Percentiles rank a stretch among this genome's conserved stretches.
Conservation (phyloP, 2,329 filamentous ascomycete species). For the Pochonia chlamydosporia region DNA sequence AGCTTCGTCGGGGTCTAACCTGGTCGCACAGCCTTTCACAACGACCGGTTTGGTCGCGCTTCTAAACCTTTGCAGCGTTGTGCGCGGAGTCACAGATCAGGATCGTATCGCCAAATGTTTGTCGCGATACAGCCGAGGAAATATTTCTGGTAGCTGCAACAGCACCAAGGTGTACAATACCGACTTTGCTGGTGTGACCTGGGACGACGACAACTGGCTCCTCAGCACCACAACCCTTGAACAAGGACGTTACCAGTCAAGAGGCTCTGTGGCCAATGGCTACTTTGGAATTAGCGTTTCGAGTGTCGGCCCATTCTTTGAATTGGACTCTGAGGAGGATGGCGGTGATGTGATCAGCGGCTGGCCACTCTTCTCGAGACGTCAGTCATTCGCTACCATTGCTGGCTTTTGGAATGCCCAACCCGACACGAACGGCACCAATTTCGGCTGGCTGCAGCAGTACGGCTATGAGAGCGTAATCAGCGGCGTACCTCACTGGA, state of each 20-base stretch:
- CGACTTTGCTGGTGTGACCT: constrained; percentile 19
- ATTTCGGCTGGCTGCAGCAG: constrained; percentile 63
- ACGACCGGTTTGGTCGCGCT: not conserved
- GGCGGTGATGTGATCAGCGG: constrained; percentile 42
- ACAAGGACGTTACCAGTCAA: constrained; percentile 19
- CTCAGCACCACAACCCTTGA: constrained; percentile 17
- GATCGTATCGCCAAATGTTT: constrained; percentile 5
- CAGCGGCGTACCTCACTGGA: constrained; percentile 61
- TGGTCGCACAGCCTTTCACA: not conserved
- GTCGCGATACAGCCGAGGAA: not conserved
- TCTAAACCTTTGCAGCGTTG: not conserved
- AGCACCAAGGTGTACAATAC: constrained; percentile 15
- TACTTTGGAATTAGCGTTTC: constrained; percentile 22
- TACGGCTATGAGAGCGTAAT: constrained; percentile 59
- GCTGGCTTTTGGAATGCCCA: constrained; percentile 62
- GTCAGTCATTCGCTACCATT: constrained; percentile 62
- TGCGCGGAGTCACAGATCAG: not conserved
- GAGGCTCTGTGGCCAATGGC: constrained; percentile 23
- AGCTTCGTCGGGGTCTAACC: not conserved
- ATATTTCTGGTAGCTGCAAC: not conserved
- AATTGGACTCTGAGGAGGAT: constrained; percentile 15
- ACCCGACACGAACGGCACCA: constrained; percentile 50
- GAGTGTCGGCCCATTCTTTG: constrained; percentile 21
- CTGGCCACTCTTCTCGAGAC: constrained; percentile 60
- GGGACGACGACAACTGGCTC: constrained; percentile 21